A percentile compares a stretch with the other conserved stretches of the same genome.
Conservation (phyloP, 75 land plant genomes). For the Cunninghamia lanceolata region DNA sequence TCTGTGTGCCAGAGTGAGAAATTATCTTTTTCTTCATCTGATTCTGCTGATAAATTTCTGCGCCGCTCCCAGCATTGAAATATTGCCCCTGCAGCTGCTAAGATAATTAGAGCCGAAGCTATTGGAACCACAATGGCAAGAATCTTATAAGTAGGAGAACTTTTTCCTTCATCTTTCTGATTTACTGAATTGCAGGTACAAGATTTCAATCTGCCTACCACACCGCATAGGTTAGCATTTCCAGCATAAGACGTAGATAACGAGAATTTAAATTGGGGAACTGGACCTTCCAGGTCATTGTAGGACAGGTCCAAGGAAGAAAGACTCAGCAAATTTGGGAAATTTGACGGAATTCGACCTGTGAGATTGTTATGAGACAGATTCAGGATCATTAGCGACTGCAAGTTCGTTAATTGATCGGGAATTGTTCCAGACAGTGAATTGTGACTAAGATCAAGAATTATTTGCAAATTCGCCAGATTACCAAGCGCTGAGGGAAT, state of each 20-base stretch:
- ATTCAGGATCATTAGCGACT: slow-evolving; percentile 10
- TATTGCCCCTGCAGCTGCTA: neutral
- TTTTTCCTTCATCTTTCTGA: neutral
- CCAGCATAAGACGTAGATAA: slow-evolving; percentile 29
- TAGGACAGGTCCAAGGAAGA: slow-evolving; percentile 32
- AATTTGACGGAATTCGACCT: slow-evolving; percentile 28
- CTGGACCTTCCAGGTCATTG: slow-evolving; percentile 34
- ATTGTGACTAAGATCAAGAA: slow-evolving; percentile 45
- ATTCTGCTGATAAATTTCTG: neutral
- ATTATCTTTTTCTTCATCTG: neutral
- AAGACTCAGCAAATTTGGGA: slow-evolving; percentile 18
- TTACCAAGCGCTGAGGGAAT: slow-evolving; percentile 36
- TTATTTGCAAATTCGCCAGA: slow-evolving; percentile 20
- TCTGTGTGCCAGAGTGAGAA: slow-evolving; percentile 16
- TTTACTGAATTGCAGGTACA: slow-evolving; percentile 10
- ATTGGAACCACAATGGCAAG: slow-evolving; percentile 28
- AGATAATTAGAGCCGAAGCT: slow-evolving; percentile 12
- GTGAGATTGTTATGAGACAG: slow-evolving; percentile 26
- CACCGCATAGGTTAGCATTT: slow-evolving; percentile 61
- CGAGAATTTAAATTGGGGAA: slow-evolving; percentile 23
- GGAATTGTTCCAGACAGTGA: slow-evolving; percentile 36
- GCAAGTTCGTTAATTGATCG: neutral
- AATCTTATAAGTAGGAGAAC: slow-evolving; percentile 9
- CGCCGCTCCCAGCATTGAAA: neutral
- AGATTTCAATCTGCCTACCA: slow-evolving; percentile 11